phyloP scores from a whole-genome alignment of 164 flowering plant genomes.

The Cinnamomum micranthum region DNA sequence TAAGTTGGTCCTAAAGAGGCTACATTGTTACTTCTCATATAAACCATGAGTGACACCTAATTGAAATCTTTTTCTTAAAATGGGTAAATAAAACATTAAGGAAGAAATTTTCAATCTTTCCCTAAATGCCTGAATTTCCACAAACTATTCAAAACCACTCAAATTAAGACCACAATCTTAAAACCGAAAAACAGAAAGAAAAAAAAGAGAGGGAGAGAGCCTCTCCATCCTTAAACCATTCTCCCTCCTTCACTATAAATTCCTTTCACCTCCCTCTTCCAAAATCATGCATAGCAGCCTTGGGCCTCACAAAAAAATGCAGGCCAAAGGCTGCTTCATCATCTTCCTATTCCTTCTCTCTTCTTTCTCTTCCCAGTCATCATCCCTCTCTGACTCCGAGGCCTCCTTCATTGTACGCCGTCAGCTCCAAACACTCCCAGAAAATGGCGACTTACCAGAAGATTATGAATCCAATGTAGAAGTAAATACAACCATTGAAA shows the following conservation, averaged over 20 bases:
- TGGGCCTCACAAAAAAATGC: conserved; percentile 16
- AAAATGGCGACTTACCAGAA: conserved; percentile 10
- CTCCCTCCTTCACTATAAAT: not conserved
- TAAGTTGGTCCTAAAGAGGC: no score
- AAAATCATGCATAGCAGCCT: conserved; percentile 1
- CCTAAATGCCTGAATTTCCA: no score
- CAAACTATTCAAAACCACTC: no score
- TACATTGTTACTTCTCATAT: no score
- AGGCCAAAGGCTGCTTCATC: conserved; percentile 22
- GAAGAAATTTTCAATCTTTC: no score
- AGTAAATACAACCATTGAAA: conserved; percentile 10
- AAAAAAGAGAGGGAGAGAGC: not conserved
- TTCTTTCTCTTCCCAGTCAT: not conserved
- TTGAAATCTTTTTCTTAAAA: no score
- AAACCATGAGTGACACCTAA: no score
- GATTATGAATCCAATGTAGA: conserved; percentile 17
- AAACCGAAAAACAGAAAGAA: not conserved
- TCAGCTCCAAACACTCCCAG: conserved; percentile 14
- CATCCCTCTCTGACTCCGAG: conserved; percentile 10
- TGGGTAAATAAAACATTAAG: no score
- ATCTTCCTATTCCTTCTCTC: conserved; percentile 3
- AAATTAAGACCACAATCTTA: not conserved
- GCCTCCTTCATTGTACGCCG: conserved; percentile 15
- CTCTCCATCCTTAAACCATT: not conserved
- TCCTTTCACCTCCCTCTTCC: not conserved